phyloP scores from a whole-genome alignment of 768 basidiomycete genomes.

The Galerina marginata region DNA sequence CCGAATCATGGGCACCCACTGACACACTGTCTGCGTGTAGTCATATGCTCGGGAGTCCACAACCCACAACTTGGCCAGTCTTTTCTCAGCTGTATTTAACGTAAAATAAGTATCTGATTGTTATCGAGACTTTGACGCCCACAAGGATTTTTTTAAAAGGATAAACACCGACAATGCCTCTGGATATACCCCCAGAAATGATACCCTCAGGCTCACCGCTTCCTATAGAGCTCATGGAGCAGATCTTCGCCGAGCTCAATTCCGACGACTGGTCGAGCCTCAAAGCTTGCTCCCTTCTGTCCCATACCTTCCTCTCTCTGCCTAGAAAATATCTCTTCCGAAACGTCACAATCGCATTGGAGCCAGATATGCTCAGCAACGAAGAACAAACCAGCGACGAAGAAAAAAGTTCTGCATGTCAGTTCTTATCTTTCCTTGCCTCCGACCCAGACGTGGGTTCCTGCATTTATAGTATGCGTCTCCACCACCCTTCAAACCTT shows the following conservation, averaged over 20 bases:
- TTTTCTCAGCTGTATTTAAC: too few species aligned
- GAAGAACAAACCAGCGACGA: not conserved
- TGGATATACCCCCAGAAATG: not conserved
- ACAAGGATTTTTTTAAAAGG: not conserved
- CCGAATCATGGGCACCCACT: too few species aligned
- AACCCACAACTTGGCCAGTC: too few species aligned
- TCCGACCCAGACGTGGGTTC: conserved; percentile 2
- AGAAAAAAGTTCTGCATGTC: not conserved
- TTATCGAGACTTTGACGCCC: not conserved
- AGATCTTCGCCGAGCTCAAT: conserved; percentile 13
- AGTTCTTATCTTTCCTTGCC: conserved; percentile 19
- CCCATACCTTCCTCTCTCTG: conserved; percentile 12
- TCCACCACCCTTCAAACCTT: not conserved
- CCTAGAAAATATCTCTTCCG: conserved; percentile 21
- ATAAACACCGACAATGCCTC: not conserved
- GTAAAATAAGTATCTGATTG: not conserved
- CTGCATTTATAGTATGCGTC: not conserved
- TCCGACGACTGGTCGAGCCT: conserved; percentile 1
- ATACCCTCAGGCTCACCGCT: not conserved
- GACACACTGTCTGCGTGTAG: too few species aligned
- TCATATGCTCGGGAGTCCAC: too few species aligned
- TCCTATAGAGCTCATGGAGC: conserved; percentile 20
- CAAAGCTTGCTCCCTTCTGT: conserved; percentile 18
- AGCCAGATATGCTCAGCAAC: not conserved
- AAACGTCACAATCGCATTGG: conserved; percentile 9